Conservation (phyloP, 345 rosid species). For the Dimocarpus longan region DNA sequence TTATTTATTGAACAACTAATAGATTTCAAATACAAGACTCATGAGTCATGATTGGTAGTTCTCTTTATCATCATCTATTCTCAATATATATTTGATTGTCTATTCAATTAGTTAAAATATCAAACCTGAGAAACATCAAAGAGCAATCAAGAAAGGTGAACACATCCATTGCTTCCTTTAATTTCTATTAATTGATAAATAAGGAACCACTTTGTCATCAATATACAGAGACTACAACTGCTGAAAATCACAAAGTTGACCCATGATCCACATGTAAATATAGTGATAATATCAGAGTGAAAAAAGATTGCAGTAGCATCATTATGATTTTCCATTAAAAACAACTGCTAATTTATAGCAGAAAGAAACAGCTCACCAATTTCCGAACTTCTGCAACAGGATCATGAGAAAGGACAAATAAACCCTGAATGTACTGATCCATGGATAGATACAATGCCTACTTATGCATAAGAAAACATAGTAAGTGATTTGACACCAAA, state of each 20-base stretch:
- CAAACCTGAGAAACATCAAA: neutral
- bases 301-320: neutral
- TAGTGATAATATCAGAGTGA: neutral
- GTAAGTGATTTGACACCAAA: neutral
- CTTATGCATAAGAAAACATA: conserved; percentile 1
- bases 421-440: conserved; percentile 83
- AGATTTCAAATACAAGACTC: neutral
- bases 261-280: too few species aligned
- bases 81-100: neutral
- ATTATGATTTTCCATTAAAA: neutral
- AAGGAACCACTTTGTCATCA: neutral
- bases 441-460: conserved; percentile 74
- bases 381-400: conserved; percentile 82
- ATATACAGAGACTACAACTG: neutral
- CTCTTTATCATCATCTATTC: neutral
- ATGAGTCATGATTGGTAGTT: neutral
- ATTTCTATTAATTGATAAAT: too few species aligned
- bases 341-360: neutral
- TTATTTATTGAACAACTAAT: neutral
- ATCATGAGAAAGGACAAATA: conserved; percentile 82
- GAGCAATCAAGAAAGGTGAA: neutral
- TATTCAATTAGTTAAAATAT: neutral
- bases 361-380: conserved; percentile 46
- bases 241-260: neutral
- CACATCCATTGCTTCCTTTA: neutral